Conservation (phyloP, 2,329 filamentous ascomycete species). For the Pseudocercospora pini-densiflorae region DNA sequence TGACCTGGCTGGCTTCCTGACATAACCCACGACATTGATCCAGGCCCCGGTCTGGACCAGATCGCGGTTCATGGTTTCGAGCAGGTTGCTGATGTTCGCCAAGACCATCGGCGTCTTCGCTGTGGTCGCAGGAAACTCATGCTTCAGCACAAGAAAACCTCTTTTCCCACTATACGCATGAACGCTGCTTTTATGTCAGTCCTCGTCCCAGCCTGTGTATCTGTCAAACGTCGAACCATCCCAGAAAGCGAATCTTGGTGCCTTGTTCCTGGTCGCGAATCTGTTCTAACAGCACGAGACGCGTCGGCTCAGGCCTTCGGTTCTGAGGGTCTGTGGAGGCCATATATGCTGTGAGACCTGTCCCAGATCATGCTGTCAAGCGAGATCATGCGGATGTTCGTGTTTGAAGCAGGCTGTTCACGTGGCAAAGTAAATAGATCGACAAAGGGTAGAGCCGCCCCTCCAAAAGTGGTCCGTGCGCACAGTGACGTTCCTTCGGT, state of each 20-base stretch:
- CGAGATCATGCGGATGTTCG: not conserved
- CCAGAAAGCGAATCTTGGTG: constrained; percentile 91
- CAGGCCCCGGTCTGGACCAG: constrained; percentile 77
- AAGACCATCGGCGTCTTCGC: constrained; percentile 50
- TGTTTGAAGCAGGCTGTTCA: not conserved
- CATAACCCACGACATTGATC: constrained; percentile 87
- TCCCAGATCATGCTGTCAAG: not conserved
- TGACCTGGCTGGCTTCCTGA: constrained; percentile 20
- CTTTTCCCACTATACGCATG: constrained; percentile 60
- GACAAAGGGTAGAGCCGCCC: constrained; percentile 3
- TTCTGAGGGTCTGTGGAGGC: constrained; percentile 15
- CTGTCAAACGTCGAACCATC: constrained; percentile 68
- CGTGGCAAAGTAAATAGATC: constrained; percentile 7
- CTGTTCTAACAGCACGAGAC: constrained; percentile 54
- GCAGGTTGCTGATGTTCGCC: constrained; percentile 74
- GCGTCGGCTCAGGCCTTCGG: constrained; percentile 59
- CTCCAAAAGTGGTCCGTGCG: not conserved
- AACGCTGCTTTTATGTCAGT: constrained; percentile 52
- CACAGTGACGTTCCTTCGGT: not conserved
- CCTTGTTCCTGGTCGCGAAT: constrained; percentile 47
- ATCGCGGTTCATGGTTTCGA: constrained; percentile 66
- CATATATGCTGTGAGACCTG: constrained; percentile 13
- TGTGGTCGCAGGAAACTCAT: constrained; percentile 61
- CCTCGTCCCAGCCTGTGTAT: constrained; percentile 9
- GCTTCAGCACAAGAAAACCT: constrained; percentile 69